Evolutionary conservation across 2,329 filamentous ascomycete genomes (phyloP).

Genomic region (Ophiocordyceps camponoti-floridani): DNA sequence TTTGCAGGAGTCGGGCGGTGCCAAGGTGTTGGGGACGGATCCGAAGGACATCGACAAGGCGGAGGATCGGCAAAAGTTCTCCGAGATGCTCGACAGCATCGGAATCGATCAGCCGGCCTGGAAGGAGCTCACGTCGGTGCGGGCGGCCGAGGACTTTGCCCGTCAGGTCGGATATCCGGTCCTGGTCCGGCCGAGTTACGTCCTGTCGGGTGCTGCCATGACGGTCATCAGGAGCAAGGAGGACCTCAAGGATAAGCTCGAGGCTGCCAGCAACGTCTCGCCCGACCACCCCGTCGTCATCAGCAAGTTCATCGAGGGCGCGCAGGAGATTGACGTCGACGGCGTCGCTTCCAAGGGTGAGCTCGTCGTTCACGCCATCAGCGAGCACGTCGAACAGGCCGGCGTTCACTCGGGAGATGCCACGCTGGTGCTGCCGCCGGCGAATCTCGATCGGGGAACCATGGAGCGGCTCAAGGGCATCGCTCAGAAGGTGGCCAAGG

Average conservation of each 20-base stretch:
- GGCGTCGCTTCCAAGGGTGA: conserved; percentile 81
- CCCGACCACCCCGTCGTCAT: conserved; percentile 94
- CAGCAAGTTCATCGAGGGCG: conserved; percentile 98
- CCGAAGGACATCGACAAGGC: conserved; percentile 98
- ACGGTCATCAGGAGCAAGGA: conserved; percentile 96
- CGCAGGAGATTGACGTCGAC: conserved; percentile 99
- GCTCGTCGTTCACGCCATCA: conserved; percentile 91
- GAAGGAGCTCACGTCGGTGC: conserved; percentile 93
- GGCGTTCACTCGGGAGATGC: conserved; percentile 97
- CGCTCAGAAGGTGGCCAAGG: conserved; percentile 83
- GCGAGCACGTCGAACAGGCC: conserved; percentile 96
- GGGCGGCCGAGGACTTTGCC: conserved; percentile 78
- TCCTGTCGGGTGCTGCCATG: conserved; percentile 94
- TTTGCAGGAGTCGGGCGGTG: conserved; percentile 60
- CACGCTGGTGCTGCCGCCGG: conserved; percentile 83
- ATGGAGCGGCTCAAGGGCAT: conserved; percentile 86
- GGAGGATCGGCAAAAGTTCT: conserved; percentile 98
- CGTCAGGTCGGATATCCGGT: conserved; percentile 81
- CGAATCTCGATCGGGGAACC: conserved; percentile 79
- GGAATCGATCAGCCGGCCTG: conserved; percentile 90
- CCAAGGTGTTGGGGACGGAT: conserved; percentile 86
- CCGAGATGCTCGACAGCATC: conserved; percentile 89
- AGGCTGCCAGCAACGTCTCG: conserved; percentile 84
- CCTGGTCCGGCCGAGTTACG: conserved; percentile 87
- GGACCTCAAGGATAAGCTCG: conserved; percentile 73